phyloP scores from a whole-genome alignment of 768 basidiomycete genomes.

The Neoboletus magnificus region DNA sequence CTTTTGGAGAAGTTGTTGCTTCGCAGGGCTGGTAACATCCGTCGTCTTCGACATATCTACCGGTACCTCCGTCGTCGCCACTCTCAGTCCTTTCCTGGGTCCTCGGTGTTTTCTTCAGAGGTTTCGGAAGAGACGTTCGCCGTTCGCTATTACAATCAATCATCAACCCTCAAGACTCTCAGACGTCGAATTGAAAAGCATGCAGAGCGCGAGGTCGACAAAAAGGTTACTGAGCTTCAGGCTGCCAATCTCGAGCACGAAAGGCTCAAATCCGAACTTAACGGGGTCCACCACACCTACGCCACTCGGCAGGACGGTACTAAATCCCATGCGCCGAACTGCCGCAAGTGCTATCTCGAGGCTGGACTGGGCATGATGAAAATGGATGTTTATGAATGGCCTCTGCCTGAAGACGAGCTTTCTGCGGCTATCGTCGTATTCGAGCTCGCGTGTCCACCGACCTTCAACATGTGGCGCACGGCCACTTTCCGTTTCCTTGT shows the following conservation, averaged over 20 bases:
- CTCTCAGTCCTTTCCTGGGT: neutral
- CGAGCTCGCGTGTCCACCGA: constrained; percentile 36
- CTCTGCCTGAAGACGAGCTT: constrained; percentile 33
- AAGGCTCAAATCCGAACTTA: neutral
- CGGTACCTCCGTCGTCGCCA: constrained; percentile 35
- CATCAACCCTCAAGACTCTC: constrained; percentile 23
- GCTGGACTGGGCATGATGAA: constrained; percentile 11
- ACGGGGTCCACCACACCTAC: neutral
- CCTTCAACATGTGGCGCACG: constrained; percentile 38
- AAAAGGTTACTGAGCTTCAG: constrained; percentile 25
- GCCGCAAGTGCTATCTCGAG: constrained; percentile 25
- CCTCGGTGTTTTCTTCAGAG: constrained; percentile 35
- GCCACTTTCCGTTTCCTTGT: constrained; percentile 28
- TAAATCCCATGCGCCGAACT: neutral
- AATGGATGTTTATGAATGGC: constrained; percentile 44
- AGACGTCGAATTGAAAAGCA: constrained; percentile 28
- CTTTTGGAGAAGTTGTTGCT: constrained; percentile 31
- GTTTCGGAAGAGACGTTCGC: constrained; percentile 26
- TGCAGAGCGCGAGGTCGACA: constrained; percentile 18
- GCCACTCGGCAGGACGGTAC: too few relatives aligned
- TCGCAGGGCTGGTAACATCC: constrained; percentile 26
- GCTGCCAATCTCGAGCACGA: constrained; percentile 10
- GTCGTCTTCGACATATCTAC: constrained; percentile 26
- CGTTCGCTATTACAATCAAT: constrained; percentile 33
- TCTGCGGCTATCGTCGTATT: constrained; percentile 35